phyloP scores from a whole-genome alignment of 805 yeast genomes.

The Sugiyamaella boreocaroliniensis region DNA sequence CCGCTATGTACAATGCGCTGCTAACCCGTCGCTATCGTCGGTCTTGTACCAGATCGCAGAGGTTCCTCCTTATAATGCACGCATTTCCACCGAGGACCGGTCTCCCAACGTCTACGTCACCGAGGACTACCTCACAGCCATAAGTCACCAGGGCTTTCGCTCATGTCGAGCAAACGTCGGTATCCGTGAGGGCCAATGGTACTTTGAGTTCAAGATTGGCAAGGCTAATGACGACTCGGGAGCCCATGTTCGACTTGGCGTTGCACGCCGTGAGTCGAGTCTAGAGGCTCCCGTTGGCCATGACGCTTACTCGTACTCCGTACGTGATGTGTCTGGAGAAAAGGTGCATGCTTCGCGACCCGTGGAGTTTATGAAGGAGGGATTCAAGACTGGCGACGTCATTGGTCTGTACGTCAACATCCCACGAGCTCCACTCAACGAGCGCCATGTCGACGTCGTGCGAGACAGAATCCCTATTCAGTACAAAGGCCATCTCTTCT shows the following conservation, averaged over 20 bases:
- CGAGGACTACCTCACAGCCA: slow-evolving; percentile 38
- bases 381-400: slow-evolving; percentile 69
- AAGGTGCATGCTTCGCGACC: slow-evolving; percentile 72
- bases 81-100: slow-evolving; percentile 63
- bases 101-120: slow-evolving; percentile 48
- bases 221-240: slow-evolving; percentile 27
- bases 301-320: slow-evolving; percentile 89
- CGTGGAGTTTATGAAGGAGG: slow-evolving; percentile 44
- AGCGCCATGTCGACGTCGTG: slow-evolving; percentile 38
- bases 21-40: slow-evolving; percentile 47
- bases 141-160: slow-evolving; percentile 72
- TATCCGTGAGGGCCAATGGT: slow-evolving; percentile 71
- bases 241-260: slow-evolving; percentile 72
- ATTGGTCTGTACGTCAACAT: slow-evolving; percentile 70
- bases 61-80: slow-evolving; percentile 53
- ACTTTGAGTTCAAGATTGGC: slow-evolving; percentile 65
- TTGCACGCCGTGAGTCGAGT: slow-evolving; percentile 79
- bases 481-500: slow-evolving; percentile 68
- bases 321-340: slow-evolving; percentile 73
- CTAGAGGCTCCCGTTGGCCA: slow-evolving; percentile 93
- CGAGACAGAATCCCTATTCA: slow-evolving; percentile 86
- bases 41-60: slow-evolving; percentile 68
- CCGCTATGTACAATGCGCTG: slow-evolving; percentile 71
- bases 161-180: slow-evolving; percentile 68
- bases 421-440: slow-evolving; percentile 38